phyloP scores from a whole-genome alignment of 2,329 filamentous ascomycete species.

The Fonsecaea monophora region DNA sequence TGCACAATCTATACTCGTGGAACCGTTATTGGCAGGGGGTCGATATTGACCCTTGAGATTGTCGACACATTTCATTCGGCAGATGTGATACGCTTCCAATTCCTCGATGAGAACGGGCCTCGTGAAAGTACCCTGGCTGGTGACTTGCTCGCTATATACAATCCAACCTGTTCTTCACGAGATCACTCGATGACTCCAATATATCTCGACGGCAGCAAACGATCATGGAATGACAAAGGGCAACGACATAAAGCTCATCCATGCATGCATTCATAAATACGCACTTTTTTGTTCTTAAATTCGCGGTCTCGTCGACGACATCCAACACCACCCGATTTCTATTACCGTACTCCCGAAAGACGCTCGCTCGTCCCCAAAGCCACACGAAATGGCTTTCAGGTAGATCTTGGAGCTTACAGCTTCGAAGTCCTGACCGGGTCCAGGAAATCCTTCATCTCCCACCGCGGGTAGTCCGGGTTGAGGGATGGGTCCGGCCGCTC shows the following conservation, averaged over 20 bases:
- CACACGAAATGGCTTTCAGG: background rate
- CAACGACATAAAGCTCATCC: background rate
- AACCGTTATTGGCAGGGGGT: background rate
- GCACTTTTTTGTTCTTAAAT: background rate
- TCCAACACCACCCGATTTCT: background rate
- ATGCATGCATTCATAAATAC: background rate
- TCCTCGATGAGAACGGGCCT: background rate
- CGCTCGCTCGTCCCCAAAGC: background rate
- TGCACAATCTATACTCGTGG: background rate
- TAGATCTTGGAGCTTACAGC: slow-evolving; percentile 35
- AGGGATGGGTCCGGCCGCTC: slow-evolving; percentile 60
- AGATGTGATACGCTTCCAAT: background rate
- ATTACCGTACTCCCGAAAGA: background rate
- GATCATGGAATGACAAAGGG: background rate
- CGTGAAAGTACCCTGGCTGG: background rate
- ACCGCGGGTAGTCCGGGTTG: slow-evolving; percentile 64
- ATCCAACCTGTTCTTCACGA: background rate
- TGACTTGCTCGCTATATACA: background rate
- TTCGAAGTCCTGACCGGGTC: slow-evolving; percentile 43
- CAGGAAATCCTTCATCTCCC: slow-evolving; percentile 63
- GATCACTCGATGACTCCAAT: background rate
- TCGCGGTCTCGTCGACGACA: background rate
- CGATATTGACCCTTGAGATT: background rate
- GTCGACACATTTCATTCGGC: background rate
- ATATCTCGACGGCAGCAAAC: background rate